Evolutionary conservation across 2,329 filamentous ascomycete genomes (phyloP), one percentile per base, ranked within the genome.

Genomic region (Cladophialophora psammophila): DNA sequence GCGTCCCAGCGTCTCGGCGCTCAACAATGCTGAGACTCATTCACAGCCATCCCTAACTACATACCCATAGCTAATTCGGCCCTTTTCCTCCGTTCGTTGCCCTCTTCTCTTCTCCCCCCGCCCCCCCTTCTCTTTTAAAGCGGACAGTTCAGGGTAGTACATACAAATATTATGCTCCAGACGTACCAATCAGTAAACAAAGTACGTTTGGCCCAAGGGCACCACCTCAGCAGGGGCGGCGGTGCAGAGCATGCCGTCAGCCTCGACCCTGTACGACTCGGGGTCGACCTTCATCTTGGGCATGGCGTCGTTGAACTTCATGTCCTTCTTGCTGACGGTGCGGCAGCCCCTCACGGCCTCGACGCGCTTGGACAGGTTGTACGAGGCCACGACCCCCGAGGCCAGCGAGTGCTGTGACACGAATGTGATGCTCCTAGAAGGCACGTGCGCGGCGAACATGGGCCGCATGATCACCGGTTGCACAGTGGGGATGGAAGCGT

Each of bases 201-300:
- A 96, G 76, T 87, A 94, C 13, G 80, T 83, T 82, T 96, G 93
- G 66, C 90, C 88, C 76, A 97, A 82, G 6, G 93, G 93, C 78
- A 97, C 78, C 60, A 76, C 84, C 32, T 84, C 83, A 26, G 91
- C 87, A 3, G 93, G 91, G 78, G 90, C 91, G 0, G 92, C 92
- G 50, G 82, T 85, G 76, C 91, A 94, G 40, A 89, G 81, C 78
- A 86, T 79, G 0, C 92, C 93, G 79, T 97, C 93, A 1, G 94
- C 94, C 81, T 94, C 89, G 32, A 97, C 94, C 15, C 84, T 81
- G 81, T 97, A 98, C 75, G 87, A 89, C 84, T 98, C 94, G 5
- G 94, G 91, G 78, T 98, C 94, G 67, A 98, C 94, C 74, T 84
- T 88, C 92, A 98, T 97, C 80, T 85, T 88, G 13, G 94, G 94